Evolutionary conservation across 805 yeast genomes (phyloP).

Genomic region (Komagataella kurtzmanii): DNA sequence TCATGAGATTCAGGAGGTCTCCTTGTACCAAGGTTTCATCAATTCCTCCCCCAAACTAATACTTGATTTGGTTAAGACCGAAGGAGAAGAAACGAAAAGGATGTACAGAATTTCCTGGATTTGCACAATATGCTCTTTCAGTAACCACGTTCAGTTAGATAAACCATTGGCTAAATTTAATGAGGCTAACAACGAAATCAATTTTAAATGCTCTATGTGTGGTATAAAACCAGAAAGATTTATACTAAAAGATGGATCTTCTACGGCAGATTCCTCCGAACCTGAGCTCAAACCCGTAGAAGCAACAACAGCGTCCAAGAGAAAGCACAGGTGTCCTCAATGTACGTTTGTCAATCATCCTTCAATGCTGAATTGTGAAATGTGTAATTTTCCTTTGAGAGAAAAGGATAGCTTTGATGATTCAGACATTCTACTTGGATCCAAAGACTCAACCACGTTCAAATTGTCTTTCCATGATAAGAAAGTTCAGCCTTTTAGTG

Average conservation of each 20-base stretch:
- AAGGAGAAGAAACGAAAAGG: constrained; percentile 5
- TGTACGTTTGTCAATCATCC: constrained; percentile 73
- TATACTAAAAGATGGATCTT: constrained; percentile 3
- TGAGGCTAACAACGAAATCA: constrained; percentile 19
- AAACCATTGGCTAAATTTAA: not conserved
- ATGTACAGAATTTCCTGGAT: not conserved
- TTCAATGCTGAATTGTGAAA: constrained; percentile 64
- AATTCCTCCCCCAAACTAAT: constrained; percentile 71
- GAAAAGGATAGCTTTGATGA: not conserved
- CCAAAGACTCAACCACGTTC: constrained; percentile 20
- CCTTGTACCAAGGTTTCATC: constrained; percentile 39
- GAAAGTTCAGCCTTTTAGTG: constrained; percentile 44
- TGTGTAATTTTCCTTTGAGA: constrained; percentile 57
- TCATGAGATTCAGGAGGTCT: constrained; percentile 8
- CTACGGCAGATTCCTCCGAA: not conserved
- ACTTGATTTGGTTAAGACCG: constrained; percentile 7
- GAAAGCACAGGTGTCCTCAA: constrained; percentile 29
- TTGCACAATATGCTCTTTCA: not conserved
- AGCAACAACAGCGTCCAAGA: constrained; percentile 3
- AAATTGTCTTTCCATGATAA: constrained; percentile 68
- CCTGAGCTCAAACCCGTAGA: not conserved
- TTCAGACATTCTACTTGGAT: not conserved
- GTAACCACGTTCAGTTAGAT: not conserved
- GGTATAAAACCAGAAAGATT: constrained; percentile 35
- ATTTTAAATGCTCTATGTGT: constrained; percentile 36